Evolutionary conservation across 495 filamentous ascomycete genomes (phyloP), one percentile per base, ranked within the genome.

Genomic region (Annulohypoxylon bovei): DNA sequence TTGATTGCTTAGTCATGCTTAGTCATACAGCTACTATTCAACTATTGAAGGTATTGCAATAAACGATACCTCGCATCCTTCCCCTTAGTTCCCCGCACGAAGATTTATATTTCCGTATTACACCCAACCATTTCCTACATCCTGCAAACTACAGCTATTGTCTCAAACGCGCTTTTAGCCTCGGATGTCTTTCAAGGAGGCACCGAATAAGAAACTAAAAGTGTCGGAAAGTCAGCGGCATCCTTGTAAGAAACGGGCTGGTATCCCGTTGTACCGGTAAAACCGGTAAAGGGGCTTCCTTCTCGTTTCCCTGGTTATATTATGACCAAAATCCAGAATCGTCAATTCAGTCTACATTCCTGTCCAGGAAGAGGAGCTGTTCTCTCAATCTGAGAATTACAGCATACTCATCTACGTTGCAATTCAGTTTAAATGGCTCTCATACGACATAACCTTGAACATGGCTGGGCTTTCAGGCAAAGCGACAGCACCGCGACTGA

Each of bases 381-480:
- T 39, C 35, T 39, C 11, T 39, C 2, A 39, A 39, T 6, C 12
- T 16, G 3, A 44, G 2, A 2, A 18, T 44, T 18, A 11, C 14
- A 16, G 20, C 8, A 9, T 40, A 1, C 9, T 28, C 16, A 3
- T 37, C 12, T 14, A 1, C 4, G 32, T 37, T 32, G 11, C 40
- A 61, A 16, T 5, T 3, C 1, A 9, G 8, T 54, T 68, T 20
- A 57, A 35, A 75, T 77, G 75, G 37, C 65, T 68, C 44, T 65
- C 18, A 55, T 40, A 39, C 72, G 68, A 16, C 58, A 73, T 40
- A 53, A 57, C 32, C 44, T 77, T 14, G 67, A 57, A 9, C 8
- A 59, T 16, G 73, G 73, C 12, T 77, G 75, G 75, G 49, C 66
- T 14, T 73, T 77, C 53, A 65, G 59, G 50, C 72, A 71, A 54